Base-by-base conservation (phyloP, 2,329 filamentous ascomycete species). In the Apiospora phragmitis region DNA sequence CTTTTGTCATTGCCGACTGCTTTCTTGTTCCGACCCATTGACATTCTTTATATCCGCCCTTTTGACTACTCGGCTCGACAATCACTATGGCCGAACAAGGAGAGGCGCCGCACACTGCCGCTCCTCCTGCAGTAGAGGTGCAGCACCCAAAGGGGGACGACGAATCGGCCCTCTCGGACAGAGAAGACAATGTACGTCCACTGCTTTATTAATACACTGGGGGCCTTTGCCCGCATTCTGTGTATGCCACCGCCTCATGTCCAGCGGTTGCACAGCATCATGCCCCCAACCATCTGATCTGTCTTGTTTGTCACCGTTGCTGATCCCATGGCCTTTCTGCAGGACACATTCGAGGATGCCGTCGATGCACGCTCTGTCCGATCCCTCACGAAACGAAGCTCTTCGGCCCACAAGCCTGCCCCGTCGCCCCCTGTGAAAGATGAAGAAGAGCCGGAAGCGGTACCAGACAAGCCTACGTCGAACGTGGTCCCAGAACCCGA, bases 291-390 rank as follows among this genome's bases (percentile, higher is more conserved):
- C 26, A 41, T 24, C 32, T 49, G 18, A 11, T 21, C 32, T 41
- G 47, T 38, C 14, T 18, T 68, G 32, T 18, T 29, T 43, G 38
- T 67, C n/a, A 67, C 65, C 1, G 32, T 55, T 67, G 65, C 65
- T 67, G 32, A 67, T 21, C 24, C 42, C 29, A 38, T 26, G 43
- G 47, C 45, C 32, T n/a, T 55, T 41, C 14, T 35, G 24, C 74
- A 94, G 91, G 92, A 95, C 77, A 89, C 88, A 21, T 97, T 97
- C 78, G 94, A 97, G 83, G 94, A 97, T 85, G 94, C 93, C 70
- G 84, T 89, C 75, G 92, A 93, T 80, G 88, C 86, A 71, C 82
- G 85, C 65, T 91, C 89, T 43, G 84, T 89, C 68, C 89, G 92
- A 72, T 94, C 92, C 35, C 82, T 94, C 72, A 90, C 88, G 47